These are phyloP conservation scores for Penicillium sp. DNA, from an alignment of 2,329 filamentous ascomycete genomes.

Conservation along the genomic window DNA sequence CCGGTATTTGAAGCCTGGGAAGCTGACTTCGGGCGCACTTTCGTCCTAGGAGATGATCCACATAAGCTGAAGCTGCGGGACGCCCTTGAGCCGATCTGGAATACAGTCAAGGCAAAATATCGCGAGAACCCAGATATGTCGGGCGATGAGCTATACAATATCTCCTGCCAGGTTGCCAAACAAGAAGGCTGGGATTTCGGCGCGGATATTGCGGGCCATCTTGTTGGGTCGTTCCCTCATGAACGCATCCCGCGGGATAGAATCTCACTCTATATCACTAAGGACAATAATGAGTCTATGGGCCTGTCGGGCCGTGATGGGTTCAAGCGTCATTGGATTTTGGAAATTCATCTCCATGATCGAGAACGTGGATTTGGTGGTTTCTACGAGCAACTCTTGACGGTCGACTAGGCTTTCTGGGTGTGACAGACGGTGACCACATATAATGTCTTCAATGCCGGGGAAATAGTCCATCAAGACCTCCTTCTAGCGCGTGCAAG, in stretches of 20 bases:
- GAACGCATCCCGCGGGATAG: constrained; percentile 52
- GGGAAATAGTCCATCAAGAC: not conserved
- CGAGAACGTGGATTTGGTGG: constrained; percentile 39
- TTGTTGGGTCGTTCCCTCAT: constrained; percentile 53
- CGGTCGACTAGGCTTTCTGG: constrained; percentile 15
- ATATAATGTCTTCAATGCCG: not conserved
- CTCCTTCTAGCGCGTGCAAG: not conserved
- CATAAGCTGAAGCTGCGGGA: constrained; percentile 47
- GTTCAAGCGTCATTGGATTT: constrained; percentile 49
- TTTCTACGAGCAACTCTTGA: constrained; percentile 44
- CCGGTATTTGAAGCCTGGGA: constrained; percentile 55
- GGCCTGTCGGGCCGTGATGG: constrained; percentile 41
- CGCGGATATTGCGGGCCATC: constrained; percentile 47
- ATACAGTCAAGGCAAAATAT: constrained; percentile 44
- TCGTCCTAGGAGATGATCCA: constrained; percentile 50
- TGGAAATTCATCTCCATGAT: constrained; percentile 51
- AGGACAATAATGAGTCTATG: constrained; percentile 47
- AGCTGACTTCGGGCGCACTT: constrained; percentile 55
- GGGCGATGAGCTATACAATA: constrained; percentile 49
- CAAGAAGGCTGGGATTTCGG: constrained; percentile 48
- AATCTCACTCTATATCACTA: constrained; percentile 46
- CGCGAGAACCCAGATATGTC: constrained; percentile 46
- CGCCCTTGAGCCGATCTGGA: constrained; percentile 49
- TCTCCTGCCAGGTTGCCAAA: constrained; percentile 41
- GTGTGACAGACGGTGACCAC: not conserved